Base-by-base conservation (phyloP, 1,284 basidiomycete genomes). In the Ustilago hordei region DNA sequence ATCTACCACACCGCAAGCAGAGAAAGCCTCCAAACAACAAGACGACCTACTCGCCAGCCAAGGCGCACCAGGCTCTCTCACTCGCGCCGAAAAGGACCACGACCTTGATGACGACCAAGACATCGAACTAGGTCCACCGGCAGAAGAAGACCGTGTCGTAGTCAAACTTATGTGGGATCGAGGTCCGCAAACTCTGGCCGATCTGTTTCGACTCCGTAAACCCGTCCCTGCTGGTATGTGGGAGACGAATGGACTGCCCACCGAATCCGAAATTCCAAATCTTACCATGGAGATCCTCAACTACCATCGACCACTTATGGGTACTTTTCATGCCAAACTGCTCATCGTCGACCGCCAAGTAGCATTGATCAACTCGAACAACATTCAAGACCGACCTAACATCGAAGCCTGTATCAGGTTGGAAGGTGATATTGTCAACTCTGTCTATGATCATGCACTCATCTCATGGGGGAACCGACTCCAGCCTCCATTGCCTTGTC, bases 311-410 rank as follows among this genome's bases (percentile, higher is more conserved):
- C 83, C 84, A 9, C 67, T 84, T 31, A 79, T 85, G 55, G 92
- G 92, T 36, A 93, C 92, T 0, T 93, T 93, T 86, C 93, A 93
- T 80, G 90, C 91, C 52, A 93, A 93, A 84, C 92, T 92, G 73
- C 88, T 93, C 83, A 88, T 93, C 61, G 90, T 93, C 9, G 92
- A 93, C 81, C 89, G 92, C 17, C 91, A 90, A 76, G 88, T 93
- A 35, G 92, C 91, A 0, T 87, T 93, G 63, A 87, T 93, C 75
- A 92, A 92, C 85, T 90, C 89, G 64, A 92, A 92, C 86, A 93
- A 93, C 73, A 92, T 93, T 59, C 92, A 92, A 85, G 86, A 87
- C 66, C 85, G 86, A 3, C 86, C 86, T 47, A 87, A 87, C 58
- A 64, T 87, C 39, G 86, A 87, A 85, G 87, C 82, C 5, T 84